Base-by-base conservation (phyloP, 106 monocot species). In the Iris macrosiphon region DNA sequence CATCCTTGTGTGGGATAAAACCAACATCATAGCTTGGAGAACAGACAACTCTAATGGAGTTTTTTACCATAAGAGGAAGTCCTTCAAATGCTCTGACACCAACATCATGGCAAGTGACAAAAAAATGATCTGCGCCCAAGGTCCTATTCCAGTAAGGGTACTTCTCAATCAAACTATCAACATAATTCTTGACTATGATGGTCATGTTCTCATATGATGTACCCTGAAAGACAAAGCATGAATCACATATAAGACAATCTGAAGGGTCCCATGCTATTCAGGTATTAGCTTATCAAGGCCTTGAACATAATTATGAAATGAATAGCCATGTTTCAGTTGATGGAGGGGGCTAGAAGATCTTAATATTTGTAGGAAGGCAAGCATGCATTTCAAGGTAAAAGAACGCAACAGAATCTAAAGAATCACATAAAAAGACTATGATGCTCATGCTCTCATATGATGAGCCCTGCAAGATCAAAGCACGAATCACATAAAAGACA, bases 81-180 rank as follows among this genome's bases (percentile, higher is more conserved):
- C 96, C 96, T 62, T 96, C 96, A 37, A 86, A 86, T 51, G 96
- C 96, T 43, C 96, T 79, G 25, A 96, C 96, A 33, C 96, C 90
- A 47, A 96, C 96, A 79, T 96, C 96, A 75, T 96, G 96, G 38
- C 90, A 96, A 21, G 96, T 90, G 17, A 96, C 96, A 45, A 96
- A 77, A 67, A 90, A 79, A 58, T 96, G 90, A 74, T 96, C 90
- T 19, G 86, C 72, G 53, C 96, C 96, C 50, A 85, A 42, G 19
- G 96, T 90, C 47, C 96, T 86, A 62, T 96, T 96, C 90, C 96
- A 96, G 48, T 82, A 96, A 70, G 96, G 90, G 52, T 96, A 96
- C 65, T 96, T 96, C 14, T 34, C 72, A 34, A 87, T 90, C 77
- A 96, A 80, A 15, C 77, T 71, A 39, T 86, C 82, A 50, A 90